phyloP scores from a whole-genome alignment of 2,329 filamentous ascomycete genomes.

The Ceratocystis eucalypticola region DNA sequence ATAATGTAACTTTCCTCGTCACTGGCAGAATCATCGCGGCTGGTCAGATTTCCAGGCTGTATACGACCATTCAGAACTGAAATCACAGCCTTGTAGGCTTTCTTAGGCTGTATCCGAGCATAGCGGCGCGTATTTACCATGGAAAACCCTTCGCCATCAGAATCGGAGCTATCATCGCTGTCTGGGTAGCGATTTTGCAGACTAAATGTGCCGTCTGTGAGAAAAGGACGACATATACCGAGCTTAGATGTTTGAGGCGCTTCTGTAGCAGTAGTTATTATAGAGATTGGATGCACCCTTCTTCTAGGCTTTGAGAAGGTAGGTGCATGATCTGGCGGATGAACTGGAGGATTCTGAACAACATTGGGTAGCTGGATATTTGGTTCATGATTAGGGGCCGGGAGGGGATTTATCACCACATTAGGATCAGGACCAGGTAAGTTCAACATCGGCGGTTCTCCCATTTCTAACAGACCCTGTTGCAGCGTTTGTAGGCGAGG shows the following conservation, averaged over 20 bases:
- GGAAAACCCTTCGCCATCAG: constrained; percentile 23
- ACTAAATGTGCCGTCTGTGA: constrained; percentile 7
- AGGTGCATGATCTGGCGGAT: background rate
- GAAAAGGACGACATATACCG: constrained; percentile 22
- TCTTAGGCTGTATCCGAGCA: constrained; percentile 33
- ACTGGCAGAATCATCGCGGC: constrained; percentile 17
- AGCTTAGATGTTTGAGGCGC: background rate
- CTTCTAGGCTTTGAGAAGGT: background rate
- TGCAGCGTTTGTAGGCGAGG: background rate
- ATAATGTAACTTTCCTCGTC: constrained; percentile 17
- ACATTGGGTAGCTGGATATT: background rate
- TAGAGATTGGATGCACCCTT: background rate
- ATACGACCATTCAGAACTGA: constrained; percentile 26
- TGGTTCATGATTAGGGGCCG: background rate
- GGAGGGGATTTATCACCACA: no score
- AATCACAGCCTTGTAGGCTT: constrained; percentile 31
- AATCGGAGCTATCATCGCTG: constrained; percentile 16
- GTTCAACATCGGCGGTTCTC: background rate
- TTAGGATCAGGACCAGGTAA: background rate
- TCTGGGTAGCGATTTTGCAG: constrained; percentile 13
- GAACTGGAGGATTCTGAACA: background rate
- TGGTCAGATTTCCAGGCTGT: constrained; percentile 19
- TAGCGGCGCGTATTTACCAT: constrained; percentile 23
- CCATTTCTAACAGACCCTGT: no score
- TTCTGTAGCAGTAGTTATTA: background rate